Conservation (phyloP, 305 asterid species). For the Euphrasia arctica region DNA sequence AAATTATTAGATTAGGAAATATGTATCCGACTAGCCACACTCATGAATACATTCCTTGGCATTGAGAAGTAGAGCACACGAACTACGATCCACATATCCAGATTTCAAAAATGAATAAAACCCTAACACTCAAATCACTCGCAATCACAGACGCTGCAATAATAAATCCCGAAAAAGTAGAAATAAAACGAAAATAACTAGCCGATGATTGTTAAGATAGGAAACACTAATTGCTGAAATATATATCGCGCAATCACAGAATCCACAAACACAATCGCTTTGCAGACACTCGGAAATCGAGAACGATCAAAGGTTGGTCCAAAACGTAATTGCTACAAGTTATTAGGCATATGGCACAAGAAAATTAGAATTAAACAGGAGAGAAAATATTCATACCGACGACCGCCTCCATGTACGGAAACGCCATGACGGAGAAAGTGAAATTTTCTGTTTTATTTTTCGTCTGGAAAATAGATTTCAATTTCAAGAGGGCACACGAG, state of each 20-base stretch:
- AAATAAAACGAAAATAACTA: neutral
- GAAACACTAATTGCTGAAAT: slow-evolving; percentile 12
- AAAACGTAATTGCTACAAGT: neutral
- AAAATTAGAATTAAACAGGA: neutral
- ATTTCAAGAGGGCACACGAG: slow-evolving; percentile 9
- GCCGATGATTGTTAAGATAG: neutral
- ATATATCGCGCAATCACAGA: slow-evolving; percentile 16
- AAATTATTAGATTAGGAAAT: neutral
- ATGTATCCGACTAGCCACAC: neutral
- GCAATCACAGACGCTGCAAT: slow-evolving; percentile 10
- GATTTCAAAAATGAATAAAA: neutral
- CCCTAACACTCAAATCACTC: slow-evolving; percentile 28
- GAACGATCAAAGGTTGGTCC: neutral
- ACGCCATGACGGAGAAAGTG: slow-evolving; percentile 56
- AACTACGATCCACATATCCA: neutral
- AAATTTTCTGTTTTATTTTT: slow-evolving; percentile 16
- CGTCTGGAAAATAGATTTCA: slow-evolving; percentile 4
- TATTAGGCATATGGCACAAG: neutral
- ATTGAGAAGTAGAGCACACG: slow-evolving; percentile 13
- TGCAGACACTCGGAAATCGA: neutral
- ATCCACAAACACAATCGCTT: slow-evolving; percentile 16
- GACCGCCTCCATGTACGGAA: slow-evolving; percentile 91
- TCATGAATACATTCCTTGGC: slow-evolving; percentile 1
- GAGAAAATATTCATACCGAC: slow-evolving; percentile 42
- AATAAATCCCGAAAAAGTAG: neutral